These are phyloP conservation scores for Stylosanthes scabra DNA, from an alignment of 331 rosid genomes.

Conservation along the genomic window DNA sequence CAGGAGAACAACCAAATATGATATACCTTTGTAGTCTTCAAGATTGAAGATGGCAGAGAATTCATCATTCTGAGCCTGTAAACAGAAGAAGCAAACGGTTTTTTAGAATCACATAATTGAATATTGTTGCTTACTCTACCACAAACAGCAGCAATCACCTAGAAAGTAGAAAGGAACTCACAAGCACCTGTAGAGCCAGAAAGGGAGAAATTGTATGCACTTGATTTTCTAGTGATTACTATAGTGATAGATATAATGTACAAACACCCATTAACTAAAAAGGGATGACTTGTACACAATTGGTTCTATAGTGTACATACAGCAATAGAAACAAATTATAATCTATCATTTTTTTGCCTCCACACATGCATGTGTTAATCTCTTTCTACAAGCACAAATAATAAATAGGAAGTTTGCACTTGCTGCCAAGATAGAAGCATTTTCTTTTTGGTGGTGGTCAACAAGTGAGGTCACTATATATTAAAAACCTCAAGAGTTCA, in stretches of 20 bases:
- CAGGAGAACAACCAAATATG: constrained; percentile 6
- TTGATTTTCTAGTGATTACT: no score
- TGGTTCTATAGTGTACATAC: no score
- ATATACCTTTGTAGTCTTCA: constrained; percentile 90
- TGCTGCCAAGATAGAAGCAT: constrained; percentile 18
- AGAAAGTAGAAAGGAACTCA: constrained; percentile 3
- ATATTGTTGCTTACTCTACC: constrained; percentile 8
- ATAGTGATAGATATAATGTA: no score
- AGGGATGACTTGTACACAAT: no score
- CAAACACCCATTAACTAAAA: no score
- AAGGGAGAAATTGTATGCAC: background rate
- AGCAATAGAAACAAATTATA: no score
- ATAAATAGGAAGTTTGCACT: background rate
- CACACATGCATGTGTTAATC: background rate
- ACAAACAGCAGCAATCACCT: constrained; percentile 17
- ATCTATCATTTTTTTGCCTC: constrained; percentile 7
- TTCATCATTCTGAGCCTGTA: constrained; percentile 89
- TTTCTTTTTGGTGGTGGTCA: background rate
- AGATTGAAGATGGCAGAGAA: constrained; percentile 86
- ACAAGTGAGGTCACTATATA: constrained; percentile 7
- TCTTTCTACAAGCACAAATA: constrained; percentile 7
- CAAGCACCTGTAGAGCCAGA: constrained; percentile 19
- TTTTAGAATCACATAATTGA: constrained; percentile 30
- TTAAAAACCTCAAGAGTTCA: constrained; percentile 2
- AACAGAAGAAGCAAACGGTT: constrained; percentile 43